Base-by-base conservation (phyloP, 129 eudicot genomes). In the Oenanthe sinensis region DNA sequence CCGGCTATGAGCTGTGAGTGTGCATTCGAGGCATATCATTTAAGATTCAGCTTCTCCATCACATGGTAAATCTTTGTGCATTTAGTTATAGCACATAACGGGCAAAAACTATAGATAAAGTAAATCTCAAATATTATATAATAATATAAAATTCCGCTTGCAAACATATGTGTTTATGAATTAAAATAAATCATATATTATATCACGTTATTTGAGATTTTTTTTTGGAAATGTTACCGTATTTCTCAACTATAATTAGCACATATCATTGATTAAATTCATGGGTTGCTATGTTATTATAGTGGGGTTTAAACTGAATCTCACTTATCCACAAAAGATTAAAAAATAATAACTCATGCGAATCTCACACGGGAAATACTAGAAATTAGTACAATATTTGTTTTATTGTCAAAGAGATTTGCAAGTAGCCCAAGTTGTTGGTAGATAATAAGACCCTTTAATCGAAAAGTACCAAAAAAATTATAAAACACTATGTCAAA, bases 291-390 rank as follows among this genome's bases (percentile, higher is more conserved):
- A 36, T 33, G 15, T 37, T 52, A 5, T 1, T 15, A 0, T 33
- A 69, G 74, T 16, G 48, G 71, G 28, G 48, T 39, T 40, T 9
- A 39, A 70, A 71, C 8, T 26, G 8, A 65, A 28, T 65, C 71
- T 62, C 30, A 28, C 22, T 58, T 58, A 58, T 58, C 67, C 30
- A 55, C 4, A 55, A 5, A 54, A 22, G 65, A 55, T 55, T 7
- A 58, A 55, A 71, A 71, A 6, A 40, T 10, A 20, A 12, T 26
- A 7, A 65, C 28, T 65, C 71, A 28, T 14, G 8, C 22, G 19
- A 39, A 36, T 71, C 75, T 71, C 75, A 71, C 75, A 71, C 40
- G 75, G 48, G 75, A 70, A 69, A 6, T 19, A 3, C n/a, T 8
- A 40, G 28, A 20, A 70, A 39, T 70, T 37, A 65, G 42, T 67